Base-by-base conservation (phyloP, 345 rosid genomes). In the Eucalyptus marginata region DNA sequence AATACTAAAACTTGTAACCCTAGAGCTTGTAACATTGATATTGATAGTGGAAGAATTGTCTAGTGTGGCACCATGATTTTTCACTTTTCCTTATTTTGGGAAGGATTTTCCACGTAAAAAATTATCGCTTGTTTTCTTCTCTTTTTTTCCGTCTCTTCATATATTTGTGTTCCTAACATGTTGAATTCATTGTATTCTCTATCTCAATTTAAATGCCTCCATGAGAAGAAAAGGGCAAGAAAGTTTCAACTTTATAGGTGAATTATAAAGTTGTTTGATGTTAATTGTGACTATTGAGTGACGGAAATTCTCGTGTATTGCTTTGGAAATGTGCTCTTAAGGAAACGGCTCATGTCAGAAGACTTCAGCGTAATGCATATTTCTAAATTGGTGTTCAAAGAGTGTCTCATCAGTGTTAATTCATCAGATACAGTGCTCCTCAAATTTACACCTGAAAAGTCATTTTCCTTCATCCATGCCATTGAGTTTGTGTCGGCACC, bases 401-500 rank as follows among this genome's bases (percentile, higher is more conserved):
- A 97, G 86, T 97, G 93, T 76, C 92, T 96, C 31, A 47, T 97
- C 46, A 93, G 94, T 86, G 90, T 92, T 6, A 84, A 94, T 1
- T 79, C 86, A 18, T 52, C 58, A 33, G 93, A 92, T 56, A 92
- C 89, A 59, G 89, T 96, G 88, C 92, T 95, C 90, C 88, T 97
- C 24, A n/a, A 89, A 88, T 95, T 96, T 92, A 90, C 92, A 89
- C 97, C 98, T 1, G 89, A 87, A 10, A 90, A 93, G 91, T 95
- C 98, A 10, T 89, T 43, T 6, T 97, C 98, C 2, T 97, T 95
- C 81, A 68, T 97, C 89, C 96, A 95, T 88, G 99, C 97, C 50
- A 87, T 96, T 10, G 99, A 97, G 90, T 89, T 97, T 52, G 94
- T 93, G 24, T 95, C 97, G 2, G 95, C 90, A 7, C 99, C 99